Evolutionary conservation across 139 green algal species (phyloP).

Genomic region (Micractinium conductrix): DNA sequence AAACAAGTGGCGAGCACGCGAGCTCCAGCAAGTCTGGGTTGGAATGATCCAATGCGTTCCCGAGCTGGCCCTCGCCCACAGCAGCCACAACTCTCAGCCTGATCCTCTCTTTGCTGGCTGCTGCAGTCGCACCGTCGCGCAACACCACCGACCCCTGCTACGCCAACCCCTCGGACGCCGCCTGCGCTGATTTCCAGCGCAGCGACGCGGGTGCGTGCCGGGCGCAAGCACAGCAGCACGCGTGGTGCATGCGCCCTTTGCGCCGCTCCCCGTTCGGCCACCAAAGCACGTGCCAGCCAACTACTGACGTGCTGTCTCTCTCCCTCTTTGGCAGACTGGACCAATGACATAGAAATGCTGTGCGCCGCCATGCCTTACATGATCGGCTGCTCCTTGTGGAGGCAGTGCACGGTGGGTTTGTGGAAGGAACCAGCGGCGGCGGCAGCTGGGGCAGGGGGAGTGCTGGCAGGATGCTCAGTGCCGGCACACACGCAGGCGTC

Average conservation of each 20-base stretch:
- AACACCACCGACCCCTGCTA: conserved; percentile 29
- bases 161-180: neutral
- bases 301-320: neutral
- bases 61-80: no score
- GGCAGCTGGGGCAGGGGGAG: no score
- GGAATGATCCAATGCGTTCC: no score
- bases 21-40: no score
- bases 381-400: conserved; percentile 44
- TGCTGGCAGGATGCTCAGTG: neutral
- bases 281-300: neutral
- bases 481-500: no score
- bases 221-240: neutral
- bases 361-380: conserved; percentile 46
- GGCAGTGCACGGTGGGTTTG: conserved; percentile 11
- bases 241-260: neutral
- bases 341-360: conserved; percentile 10
- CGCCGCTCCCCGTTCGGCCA: neutral
- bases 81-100: no score
- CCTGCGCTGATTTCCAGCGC: conserved; percentile 3
- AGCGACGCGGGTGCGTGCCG: neutral
- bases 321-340: conserved; percentile 5
- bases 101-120: neutral
- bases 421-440: no score
- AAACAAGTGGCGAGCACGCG: no score
- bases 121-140: neutral